phyloP scores from a whole-genome alignment of 1,139 yeast species.

The Candida sojae region DNA sequence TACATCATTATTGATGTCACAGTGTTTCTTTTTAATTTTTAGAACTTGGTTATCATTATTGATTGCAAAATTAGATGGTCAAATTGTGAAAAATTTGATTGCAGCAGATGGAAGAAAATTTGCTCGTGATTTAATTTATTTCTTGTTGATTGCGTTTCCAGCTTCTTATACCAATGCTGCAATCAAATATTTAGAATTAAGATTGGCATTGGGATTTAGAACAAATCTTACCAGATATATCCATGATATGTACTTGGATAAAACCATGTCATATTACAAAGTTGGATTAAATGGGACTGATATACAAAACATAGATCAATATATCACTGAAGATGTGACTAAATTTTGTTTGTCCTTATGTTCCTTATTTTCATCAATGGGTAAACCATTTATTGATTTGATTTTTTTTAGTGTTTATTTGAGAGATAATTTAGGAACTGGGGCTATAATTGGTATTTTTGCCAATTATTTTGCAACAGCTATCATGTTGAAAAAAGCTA shows the following conservation, averaged over 20 bases:
- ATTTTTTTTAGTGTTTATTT: slow-evolving; percentile 85
- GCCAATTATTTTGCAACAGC: slow-evolving; percentile 83
- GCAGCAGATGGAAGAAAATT: slow-evolving; percentile 80
- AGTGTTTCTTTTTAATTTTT: slow-evolving; percentile 72
- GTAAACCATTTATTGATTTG: slow-evolving; percentile 88
- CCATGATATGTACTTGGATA: slow-evolving; percentile 86
- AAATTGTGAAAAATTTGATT: slow-evolving; percentile 85
- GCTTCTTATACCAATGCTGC: slow-evolving; percentile 93
- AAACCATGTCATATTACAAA: slow-evolving; percentile 81
- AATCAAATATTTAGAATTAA: slow-evolving; percentile 76
- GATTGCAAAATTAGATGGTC: slow-evolving; percentile 90
- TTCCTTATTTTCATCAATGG: slow-evolving; percentile 82
- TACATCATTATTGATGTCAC: slow-evolving; percentile 64
- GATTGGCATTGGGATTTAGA: slow-evolving; percentile 81
- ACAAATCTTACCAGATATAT: slow-evolving; percentile 82
- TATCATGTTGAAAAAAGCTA: slow-evolving; percentile 64
- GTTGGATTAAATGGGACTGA: slow-evolving; percentile 49
- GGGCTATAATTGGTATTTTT: slow-evolving; percentile 81
- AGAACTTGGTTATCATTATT: slow-evolving; percentile 87
- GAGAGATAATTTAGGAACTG: slow-evolving; percentile 80
- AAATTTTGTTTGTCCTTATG: slow-evolving; percentile 83
- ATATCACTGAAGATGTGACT: slow-evolving; percentile 82
- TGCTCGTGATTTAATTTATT: slow-evolving; percentile 73
- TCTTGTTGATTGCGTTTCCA: slow-evolving; percentile 91
- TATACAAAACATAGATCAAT: slow-evolving; percentile 64